Conservation (phyloP, 805 yeast species). For the Saccharomycopsis sp. region DNA sequence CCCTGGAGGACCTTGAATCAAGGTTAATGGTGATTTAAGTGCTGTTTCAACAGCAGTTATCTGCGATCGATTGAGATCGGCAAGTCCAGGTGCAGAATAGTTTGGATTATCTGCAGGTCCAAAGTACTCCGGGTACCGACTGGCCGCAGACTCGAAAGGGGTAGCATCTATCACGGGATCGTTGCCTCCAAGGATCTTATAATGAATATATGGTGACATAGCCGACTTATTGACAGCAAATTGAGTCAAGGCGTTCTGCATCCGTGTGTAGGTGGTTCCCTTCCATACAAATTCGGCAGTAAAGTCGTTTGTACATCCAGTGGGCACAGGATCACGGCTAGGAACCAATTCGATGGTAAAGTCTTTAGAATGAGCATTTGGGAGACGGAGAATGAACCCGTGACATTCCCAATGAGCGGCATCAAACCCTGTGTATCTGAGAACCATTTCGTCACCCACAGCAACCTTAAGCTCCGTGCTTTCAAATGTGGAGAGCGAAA, state of each 20-base stretch:
- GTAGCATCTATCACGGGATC: conserved; percentile 45
- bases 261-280: conserved; percentile 73
- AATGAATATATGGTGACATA: conserved; percentile 68
- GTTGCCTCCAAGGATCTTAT: conserved; percentile 74
- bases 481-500: conserved; percentile 63
- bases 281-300: conserved; percentile 89
- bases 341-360: conserved; percentile 64
- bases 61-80: conserved; percentile 73
- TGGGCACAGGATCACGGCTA: conserved; percentile 44
- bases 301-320: conserved; percentile 56
- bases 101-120: conserved; percentile 9
- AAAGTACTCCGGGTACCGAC: background rate
- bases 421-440: conserved; percentile 52
- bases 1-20: conserved; percentile 95
- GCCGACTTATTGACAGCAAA: conserved; percentile 69
- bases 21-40: conserved; percentile 62
- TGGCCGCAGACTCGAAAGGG: background rate
- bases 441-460: conserved; percentile 76
- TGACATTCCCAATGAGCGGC: conserved; percentile 61
- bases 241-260: conserved; percentile 67
- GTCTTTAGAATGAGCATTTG: conserved; percentile 57
- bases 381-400: conserved; percentile 69
- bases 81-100: conserved; percentile 28
- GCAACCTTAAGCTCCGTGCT: conserved; percentile 60
- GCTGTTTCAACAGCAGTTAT: conserved; percentile 67